These are phyloP conservation scores for Debaryomyces singareniensis DNA, from an alignment of 1,139 yeast species.

Conservation along the genomic window DNA sequence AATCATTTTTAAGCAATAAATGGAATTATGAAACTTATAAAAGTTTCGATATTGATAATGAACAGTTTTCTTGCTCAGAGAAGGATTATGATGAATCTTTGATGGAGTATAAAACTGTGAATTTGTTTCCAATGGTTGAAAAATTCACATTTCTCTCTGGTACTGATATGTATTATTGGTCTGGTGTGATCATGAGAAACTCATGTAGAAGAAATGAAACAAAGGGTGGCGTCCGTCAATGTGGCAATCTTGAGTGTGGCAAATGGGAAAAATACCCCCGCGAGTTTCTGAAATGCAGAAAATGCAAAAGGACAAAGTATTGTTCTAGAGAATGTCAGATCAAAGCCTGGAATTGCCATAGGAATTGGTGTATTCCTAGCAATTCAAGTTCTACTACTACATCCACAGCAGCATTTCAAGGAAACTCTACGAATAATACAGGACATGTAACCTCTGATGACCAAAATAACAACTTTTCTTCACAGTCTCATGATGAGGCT, in stretches of 20 bases:
- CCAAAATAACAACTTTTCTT: background rate
- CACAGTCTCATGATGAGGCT: constrained; percentile 1
- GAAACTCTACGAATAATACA: background rate
- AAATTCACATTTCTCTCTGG: constrained; percentile 72
- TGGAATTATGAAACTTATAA: constrained; percentile 56
- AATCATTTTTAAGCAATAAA: constrained; percentile 23
- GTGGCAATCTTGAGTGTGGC: constrained; percentile 93
- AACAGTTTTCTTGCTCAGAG: constrained; percentile 28
- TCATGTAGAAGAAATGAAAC: constrained; percentile 87
- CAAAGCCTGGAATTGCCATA: constrained; percentile 86
- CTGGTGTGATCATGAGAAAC: constrained; percentile 93
- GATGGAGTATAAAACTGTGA: constrained; percentile 49
- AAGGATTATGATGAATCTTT: constrained; percentile 43
- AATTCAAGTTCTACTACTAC: constrained; percentile 13
- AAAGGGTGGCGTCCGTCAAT: constrained; percentile 87
- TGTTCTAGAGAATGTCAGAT: constrained; percentile 91
- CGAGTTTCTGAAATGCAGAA: constrained; percentile 89
- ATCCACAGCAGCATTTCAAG: constrained; percentile 3
- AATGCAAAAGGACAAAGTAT: constrained; percentile 92
- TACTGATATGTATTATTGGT: constrained; percentile 89
- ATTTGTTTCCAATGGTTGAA: constrained; percentile 87
- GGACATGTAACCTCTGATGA: constrained; percentile 1
- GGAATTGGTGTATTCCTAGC: constrained; percentile 84
- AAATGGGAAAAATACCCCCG: constrained; percentile 89
- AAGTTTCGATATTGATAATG: constrained; percentile 48